Evolutionary conservation across 768 basidiomycete species (phyloP).

Genomic region (Neoboletus brunneissimus): DNA sequence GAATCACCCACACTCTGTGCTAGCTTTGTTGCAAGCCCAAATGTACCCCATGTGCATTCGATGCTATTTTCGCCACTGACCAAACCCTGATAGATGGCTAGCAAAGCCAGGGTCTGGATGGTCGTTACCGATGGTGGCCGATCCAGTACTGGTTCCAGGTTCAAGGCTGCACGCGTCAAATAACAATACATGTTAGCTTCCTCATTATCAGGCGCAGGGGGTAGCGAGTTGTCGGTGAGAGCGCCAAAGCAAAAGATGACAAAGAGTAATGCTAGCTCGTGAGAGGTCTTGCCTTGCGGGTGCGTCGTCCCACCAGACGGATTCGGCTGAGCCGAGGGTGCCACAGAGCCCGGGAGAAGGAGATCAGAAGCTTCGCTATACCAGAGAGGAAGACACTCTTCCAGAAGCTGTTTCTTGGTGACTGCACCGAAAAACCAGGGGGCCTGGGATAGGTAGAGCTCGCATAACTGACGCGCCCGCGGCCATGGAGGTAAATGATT

Average conservation of each 20-base stretch:
- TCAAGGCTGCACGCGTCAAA: conserved; percentile 62
- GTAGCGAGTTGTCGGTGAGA: conserved; percentile 52
- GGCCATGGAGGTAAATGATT: conserved; percentile 56
- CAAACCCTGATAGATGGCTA: conserved; percentile 71
- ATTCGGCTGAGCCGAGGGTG: conserved; percentile 13
- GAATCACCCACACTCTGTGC: conserved; percentile 59
- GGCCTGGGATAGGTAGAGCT: conserved; percentile 74
- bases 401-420: conserved; percentile 57
- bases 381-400: conserved; percentile 65
- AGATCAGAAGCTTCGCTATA: conserved; percentile 48
- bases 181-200: conserved; percentile 55
- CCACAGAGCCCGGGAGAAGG: conserved; percentile 25
- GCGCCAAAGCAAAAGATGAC: conserved; percentile 63
- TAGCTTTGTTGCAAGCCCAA: conserved; percentile 63
- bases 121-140: conserved; percentile 70
- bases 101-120: conserved; percentile 61
- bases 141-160: conserved; percentile 65
- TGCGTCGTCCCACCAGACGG: conserved; percentile 6
- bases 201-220: conserved; percentile 50
- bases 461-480: conserved; percentile 55
- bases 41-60: conserved; percentile 63
- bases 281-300: conserved; percentile 37
- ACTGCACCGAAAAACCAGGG: conserved; percentile 81
- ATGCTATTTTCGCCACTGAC: conserved; percentile 67
- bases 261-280: conserved; percentile 63